Evolutionary conservation across 805 yeast species (phyloP), one percentile per base, ranked within the genome.

Genomic region (Danielozyma ontarioensis): DNA sequence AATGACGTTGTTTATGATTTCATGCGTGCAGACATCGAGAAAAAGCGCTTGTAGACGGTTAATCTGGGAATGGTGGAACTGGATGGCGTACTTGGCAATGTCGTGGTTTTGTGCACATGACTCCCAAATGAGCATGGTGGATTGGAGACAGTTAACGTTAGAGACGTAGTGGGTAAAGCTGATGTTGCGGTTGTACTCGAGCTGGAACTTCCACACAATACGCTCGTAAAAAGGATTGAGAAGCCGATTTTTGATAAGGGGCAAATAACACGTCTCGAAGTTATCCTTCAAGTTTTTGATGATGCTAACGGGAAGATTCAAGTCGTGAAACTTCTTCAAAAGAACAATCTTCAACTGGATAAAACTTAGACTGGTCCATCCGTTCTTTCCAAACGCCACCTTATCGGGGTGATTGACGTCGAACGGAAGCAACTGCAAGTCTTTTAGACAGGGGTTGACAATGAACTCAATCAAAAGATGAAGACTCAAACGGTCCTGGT

Each of bases 181-280:
- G 24, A 33, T 41, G 15, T 42, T 40, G 21, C 34, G 42, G 28
- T 51, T 38, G 36, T 59, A 63, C 27, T 63, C 66, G 35, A 62
- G 61, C 37, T 59, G 51, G 40, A 60, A 65, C 36, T 59, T 60
- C 72, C 72, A 65, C 10, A 63, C 50, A 1, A 64, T 59, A 17
- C 70, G 38, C 41, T 65, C 70, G 44, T 63, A 64, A 32, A 62
- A 63, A 11, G 64, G 61, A 16, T 56, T 37, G 12, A 64, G 44
- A 25, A 42, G 33, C 10, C 41, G 35, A 2, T 35, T 33, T 17
- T 39, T 15, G 13, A 64, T 55, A 17, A 47, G 36, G 1, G 62
- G 60, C 13, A 45, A 36, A 32, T 57, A 62, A 19, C 33, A 36
- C 3, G 25, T 5, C n/a, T 37, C 42, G 26, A 61, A 60, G 37